These are phyloP conservation scores for Rhynchosporium graminicola DNA, from an alignment of 2,329 filamentous ascomycete species.

Conservation along the genomic window DNA sequence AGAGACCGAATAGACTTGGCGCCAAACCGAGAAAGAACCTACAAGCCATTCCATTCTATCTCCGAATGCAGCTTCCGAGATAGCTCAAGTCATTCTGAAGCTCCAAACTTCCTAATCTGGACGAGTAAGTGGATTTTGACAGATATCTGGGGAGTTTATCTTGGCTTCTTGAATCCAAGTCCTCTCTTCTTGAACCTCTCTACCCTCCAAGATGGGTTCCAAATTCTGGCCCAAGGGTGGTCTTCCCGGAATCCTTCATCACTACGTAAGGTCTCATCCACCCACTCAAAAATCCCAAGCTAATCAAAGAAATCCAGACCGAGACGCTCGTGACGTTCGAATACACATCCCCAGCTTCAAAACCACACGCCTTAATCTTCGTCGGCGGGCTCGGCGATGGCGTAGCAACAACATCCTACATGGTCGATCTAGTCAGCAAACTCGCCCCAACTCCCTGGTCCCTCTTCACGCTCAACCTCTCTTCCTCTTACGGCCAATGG, in stretches of 20 bases:
- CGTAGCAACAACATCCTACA: constrained; percentile 51
- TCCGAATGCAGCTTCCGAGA: no score
- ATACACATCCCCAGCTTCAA: constrained; percentile 39
- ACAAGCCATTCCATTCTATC: no score
- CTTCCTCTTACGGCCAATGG: constrained; percentile 43
- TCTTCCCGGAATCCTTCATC: constrained; percentile 39
- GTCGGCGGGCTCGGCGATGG: constrained; percentile 56
- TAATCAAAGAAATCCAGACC: constrained; percentile 34
- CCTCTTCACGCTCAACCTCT: constrained; percentile 45
- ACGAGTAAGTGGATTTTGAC: no score
- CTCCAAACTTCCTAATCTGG: no score
- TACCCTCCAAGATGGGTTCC: constrained; percentile 32
- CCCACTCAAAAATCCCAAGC: constrained; percentile 13
- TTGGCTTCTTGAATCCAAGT: not conserved
- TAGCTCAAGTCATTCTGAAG: no score
- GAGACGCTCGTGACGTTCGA: constrained; percentile 45
- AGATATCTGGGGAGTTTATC: no score
- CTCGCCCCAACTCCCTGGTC: constrained; percentile 44
- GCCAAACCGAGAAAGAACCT: no score
- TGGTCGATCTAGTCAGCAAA: constrained; percentile 45
- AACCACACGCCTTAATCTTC: constrained; percentile 52
- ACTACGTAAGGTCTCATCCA: constrained; percentile 35
- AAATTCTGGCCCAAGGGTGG: constrained; percentile 43
- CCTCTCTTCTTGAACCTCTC: not conserved
- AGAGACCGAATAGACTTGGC: no score